Conservation (phyloP, 345 rosid genomes). For the Crucihimalaya himalaica region DNA sequence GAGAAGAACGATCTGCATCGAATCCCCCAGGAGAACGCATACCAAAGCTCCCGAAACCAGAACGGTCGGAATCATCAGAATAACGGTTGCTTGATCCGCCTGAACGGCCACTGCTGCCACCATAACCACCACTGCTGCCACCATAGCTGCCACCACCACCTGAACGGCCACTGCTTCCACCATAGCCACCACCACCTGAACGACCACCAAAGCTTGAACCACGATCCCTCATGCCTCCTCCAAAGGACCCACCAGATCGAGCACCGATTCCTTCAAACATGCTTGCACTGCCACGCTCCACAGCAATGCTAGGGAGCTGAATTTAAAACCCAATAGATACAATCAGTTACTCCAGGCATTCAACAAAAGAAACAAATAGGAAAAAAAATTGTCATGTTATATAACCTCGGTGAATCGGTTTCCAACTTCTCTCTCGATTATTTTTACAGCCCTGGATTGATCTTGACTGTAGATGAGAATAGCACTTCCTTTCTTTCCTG, state of each 20-base stretch:
- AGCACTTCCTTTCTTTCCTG: conserved; percentile 95
- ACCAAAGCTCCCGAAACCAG: conserved; percentile 46
- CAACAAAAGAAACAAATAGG: neutral
- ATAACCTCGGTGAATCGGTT: conserved; percentile 77
- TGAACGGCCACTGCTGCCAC: conserved; percentile 45
- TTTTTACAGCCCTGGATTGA: conserved; percentile 63
- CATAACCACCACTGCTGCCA: conserved; percentile 43
- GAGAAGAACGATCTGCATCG: conserved; percentile 45
- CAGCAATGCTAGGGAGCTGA: conserved; percentile 75
- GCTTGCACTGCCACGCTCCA: conserved; percentile 51
- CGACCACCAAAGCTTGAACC: conserved; percentile 49
- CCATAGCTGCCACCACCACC: conserved; percentile 41
- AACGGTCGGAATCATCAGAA: conserved; percentile 36
- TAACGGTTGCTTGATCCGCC: conserved; percentile 40
- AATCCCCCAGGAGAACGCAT: conserved; percentile 48
- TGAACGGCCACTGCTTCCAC: conserved; percentile 45
- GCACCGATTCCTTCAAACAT: conserved; percentile 49
- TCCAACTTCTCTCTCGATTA: conserved; percentile 91
- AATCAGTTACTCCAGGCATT: neutral
- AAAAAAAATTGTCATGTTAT: neutral
- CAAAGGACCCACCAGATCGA: conserved; percentile 44
- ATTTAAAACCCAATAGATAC: conserved; percentile 15
- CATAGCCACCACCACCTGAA: conserved; percentile 16
- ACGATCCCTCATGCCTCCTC: conserved; percentile 58
- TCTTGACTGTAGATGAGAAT: conserved; percentile 76